Evolutionary conservation across 768 basidiomycete genomes (phyloP).

Genomic region (Austroboletus festivus): DNA sequence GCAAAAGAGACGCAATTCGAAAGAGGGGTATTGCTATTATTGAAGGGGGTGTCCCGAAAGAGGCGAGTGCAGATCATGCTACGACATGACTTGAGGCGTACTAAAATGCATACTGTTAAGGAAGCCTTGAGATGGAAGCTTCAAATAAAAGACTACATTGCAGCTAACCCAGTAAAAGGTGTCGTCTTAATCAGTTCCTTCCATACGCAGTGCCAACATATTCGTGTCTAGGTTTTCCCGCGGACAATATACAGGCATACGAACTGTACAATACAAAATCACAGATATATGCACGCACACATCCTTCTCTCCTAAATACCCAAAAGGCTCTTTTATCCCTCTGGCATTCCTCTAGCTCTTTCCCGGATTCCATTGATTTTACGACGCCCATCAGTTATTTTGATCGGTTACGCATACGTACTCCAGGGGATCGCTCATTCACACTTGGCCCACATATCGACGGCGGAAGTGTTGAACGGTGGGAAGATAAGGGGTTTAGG

Average conservation of each 20-base stretch:
- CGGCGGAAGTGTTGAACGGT: conserved; percentile 51
- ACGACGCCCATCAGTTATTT: conserved; percentile 68
- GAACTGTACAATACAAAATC: conserved; percentile 68
- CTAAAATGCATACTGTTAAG: conserved; percentile 26
- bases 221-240: conserved; percentile 54
- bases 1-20: conserved; percentile 44
- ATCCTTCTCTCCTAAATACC: conserved; percentile 53
- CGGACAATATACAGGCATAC: conserved; percentile 65
- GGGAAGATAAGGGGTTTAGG: conserved; percentile 48
- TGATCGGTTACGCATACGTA: conserved; percentile 71
- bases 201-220: not conserved
- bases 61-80: conserved; percentile 34
- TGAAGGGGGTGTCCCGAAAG: conserved; percentile 51
- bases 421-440: conserved; percentile 67
- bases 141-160: conserved; percentile 52
- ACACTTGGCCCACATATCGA: conserved; percentile 62
- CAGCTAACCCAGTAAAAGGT: conserved; percentile 54
- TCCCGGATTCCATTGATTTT: conserved; percentile 43
- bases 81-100: not conserved
- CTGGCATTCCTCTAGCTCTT: conserved; percentile 46
- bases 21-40: conserved; percentile 55
- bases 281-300: conserved; percentile 67
- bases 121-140: conserved; percentile 61
- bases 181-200: not conserved
- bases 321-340: conserved; percentile 57